These are phyloP conservation scores for Fusarium sp. DNA, from an alignment of 2,329 filamentous ascomycete species.

Conservation along the genomic window DNA sequence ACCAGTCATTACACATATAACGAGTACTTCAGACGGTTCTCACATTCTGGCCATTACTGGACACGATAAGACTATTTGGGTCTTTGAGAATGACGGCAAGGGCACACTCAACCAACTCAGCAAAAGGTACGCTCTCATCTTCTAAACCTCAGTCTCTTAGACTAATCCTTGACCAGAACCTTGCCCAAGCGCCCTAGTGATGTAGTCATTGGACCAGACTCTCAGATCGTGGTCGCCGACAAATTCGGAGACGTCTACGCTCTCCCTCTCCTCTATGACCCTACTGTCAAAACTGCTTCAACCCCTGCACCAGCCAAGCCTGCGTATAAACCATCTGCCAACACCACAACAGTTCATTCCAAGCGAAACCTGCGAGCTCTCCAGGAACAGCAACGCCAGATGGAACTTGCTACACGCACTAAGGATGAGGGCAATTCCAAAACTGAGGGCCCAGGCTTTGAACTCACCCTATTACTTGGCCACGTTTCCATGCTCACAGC, in stretches of 20 bases:
- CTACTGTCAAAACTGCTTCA: constrained; percentile 28
- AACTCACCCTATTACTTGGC: constrained; percentile 83
- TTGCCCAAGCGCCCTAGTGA: constrained; percentile 94
- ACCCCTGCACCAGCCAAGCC: constrained; percentile 47
- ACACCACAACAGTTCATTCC: constrained; percentile 73
- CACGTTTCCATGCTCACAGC: constrained; percentile 96
- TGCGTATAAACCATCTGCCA: constrained; percentile 64
- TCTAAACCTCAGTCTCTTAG: neutral
- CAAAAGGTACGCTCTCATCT: constrained; percentile 68
- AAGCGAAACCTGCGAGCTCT: constrained; percentile 72
- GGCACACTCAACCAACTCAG: constrained; percentile 76
- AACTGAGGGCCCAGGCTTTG: constrained; percentile 68
- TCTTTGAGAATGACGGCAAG: constrained; percentile 76
- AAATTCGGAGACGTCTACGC: constrained; percentile 98
- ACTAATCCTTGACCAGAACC: constrained; percentile 63
- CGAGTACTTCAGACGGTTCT: constrained; percentile 71
- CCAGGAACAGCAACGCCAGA: constrained; percentile 67
- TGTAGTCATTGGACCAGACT: constrained; percentile 76
- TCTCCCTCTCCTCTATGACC: constrained; percentile 71
- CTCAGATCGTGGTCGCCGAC: constrained; percentile 85
- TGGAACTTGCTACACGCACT: constrained; percentile 51
- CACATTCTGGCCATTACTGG: constrained; percentile 83
- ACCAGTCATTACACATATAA: constrained; percentile 77
- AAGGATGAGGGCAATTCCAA: constrained; percentile 49
- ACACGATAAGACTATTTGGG: constrained; percentile 92